Percentiles rank a stretch among this genome's conserved stretches.
Conservation (phyloP, 371 early-diverging fungal species). For the Zychaea mexicana region DNA sequence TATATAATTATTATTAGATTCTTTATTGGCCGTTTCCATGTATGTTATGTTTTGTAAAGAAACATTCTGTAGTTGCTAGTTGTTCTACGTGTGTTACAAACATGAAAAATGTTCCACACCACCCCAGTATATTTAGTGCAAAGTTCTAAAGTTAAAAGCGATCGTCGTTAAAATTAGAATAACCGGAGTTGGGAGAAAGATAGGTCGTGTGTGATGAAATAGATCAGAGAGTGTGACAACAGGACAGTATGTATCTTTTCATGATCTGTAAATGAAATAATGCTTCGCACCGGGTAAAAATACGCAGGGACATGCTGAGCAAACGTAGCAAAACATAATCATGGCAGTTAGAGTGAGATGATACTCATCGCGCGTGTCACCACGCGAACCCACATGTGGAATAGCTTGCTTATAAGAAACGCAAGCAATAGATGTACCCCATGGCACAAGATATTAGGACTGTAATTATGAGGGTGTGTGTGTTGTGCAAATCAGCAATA, state of each 20-base stretch:
- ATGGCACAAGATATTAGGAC: too few species aligned
- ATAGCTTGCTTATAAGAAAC: background rate
- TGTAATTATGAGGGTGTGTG: too few species aligned
- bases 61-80: background rate
- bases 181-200: too few species aligned
- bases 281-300: background rate
- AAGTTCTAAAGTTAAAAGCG: background rate
- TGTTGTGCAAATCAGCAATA: too few species aligned
- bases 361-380: background rate
- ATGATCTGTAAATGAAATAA: too few species aligned
- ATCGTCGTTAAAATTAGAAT: background rate
- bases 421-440: too few species aligned
- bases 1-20: background rate
- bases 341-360: too few species aligned
- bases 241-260: too few species aligned
- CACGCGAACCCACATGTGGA: background rate
- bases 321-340: background rate
- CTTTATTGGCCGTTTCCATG: background rate
- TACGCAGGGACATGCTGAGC: background rate
- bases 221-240: background rate
- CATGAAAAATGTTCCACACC: background rate
- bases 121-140: background rate
- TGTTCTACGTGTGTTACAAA: background rate
- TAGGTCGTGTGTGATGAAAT: background rate
- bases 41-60: background rate